Conservation (phyloP, 2,329 filamentous ascomycete genomes). For the Aspergillus jensenii region DNA sequence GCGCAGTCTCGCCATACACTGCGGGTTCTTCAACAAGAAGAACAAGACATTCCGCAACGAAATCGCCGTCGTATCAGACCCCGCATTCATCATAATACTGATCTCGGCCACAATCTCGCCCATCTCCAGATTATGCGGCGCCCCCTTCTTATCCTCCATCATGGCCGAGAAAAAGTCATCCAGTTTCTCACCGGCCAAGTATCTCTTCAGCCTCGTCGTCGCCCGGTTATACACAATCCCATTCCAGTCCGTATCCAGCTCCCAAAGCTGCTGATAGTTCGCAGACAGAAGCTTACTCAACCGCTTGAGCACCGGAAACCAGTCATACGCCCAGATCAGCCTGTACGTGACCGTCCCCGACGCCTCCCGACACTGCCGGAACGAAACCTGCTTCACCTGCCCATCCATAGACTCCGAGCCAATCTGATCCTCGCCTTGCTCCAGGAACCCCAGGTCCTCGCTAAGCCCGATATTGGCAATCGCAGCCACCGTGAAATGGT, state of each 20-base stretch:
- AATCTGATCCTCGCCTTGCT: conserved; percentile 48
- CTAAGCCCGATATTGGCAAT: conserved; percentile 59
- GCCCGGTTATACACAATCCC: neutral
- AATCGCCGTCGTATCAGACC: conserved; percentile 53
- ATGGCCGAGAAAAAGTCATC: conserved; percentile 60
- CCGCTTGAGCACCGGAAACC: conserved; percentile 51
- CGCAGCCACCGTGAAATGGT: conserved; percentile 58
- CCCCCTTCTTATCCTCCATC: conserved; percentile 52
- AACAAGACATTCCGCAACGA: conserved; percentile 55
- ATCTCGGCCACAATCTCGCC: conserved; percentile 60
- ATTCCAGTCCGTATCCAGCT: neutral
- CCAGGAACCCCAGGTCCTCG: conserved; percentile 53
- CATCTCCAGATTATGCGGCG: conserved; percentile 51
- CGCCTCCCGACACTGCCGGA: conserved; percentile 53
- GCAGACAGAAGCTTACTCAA: conserved; percentile 48
- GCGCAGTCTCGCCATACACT: conserved; percentile 39
- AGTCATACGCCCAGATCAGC: conserved; percentile 41
- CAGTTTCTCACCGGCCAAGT: conserved; percentile 52
- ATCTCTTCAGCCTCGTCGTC: conserved; percentile 15
- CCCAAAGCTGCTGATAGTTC: neutral
- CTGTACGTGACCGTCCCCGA: conserved; percentile 46
- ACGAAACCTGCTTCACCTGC: conserved; percentile 45
- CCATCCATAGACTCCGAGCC: conserved; percentile 48
- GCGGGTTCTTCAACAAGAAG: conserved; percentile 51
- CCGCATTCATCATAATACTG: conserved; percentile 47